Base-by-base conservation (phyloP, 768 basidiomycete species). In the Sistotremastrum niveocremeum region DNA sequence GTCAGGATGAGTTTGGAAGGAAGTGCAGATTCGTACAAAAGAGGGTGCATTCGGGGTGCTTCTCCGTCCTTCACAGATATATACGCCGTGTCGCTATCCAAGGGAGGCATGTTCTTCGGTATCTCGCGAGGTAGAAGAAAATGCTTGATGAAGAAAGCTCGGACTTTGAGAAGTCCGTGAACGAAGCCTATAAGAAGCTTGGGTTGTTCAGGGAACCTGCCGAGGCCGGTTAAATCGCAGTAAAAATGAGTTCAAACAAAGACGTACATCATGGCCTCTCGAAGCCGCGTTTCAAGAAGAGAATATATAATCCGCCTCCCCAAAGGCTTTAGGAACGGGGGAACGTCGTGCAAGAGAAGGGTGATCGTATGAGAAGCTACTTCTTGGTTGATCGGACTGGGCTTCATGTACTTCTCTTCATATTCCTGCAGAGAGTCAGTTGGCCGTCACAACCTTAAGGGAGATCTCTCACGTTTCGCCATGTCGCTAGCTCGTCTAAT, bases 221-320 rank as follows among this genome's bases (percentile, higher is more conserved):
- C 12, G 28, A 36, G 34, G 31, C 11, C 30, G 42, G 33, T 20
- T 20, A 37, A 10, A 28, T 33, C 42, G 28, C 37, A 29, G 51
- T 30, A 29, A 42, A 37, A 11, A 20, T n/a, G 31, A 5, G 4
- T 12, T 5, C 32, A 33, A 11, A 46, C 11, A 9, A 44, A 20
- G 7, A 62, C 63, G 30, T 49, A 73, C 72, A 71, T 65, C 71
- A 74, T 71, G 5, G 69, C 67, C 9, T 64, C 57, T n/a, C 72
- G 60, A 0, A 69, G 64, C n/a, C 54, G 52, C 6, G 73, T 69
- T 5, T 71, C 69, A 34, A 75, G 47, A 28, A 72, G 44, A 37
- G 65, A 63, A 8, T 65, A 51, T 0, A 60, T 51, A n/a, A 71
- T 45, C 5, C 57, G 54, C 44, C 62, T 48, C 2, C 51, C 59